Evolutionary conservation across 2,329 filamentous ascomycete genomes (phyloP).

Genomic region (Cytospora mali): DNA sequence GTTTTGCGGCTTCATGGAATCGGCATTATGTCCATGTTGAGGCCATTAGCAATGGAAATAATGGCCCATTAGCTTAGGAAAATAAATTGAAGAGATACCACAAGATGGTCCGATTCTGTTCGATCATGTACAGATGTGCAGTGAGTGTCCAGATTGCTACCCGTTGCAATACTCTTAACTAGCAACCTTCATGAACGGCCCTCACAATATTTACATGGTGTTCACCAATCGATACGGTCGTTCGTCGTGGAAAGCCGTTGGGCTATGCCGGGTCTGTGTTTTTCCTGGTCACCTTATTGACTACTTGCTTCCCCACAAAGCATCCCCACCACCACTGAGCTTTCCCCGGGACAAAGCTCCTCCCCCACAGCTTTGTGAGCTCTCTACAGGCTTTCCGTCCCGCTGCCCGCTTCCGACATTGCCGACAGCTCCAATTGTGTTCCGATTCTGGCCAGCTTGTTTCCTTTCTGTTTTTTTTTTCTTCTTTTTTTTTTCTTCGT

Average conservation of each 20-base stretch:
- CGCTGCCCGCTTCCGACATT: slow-evolving; percentile 15
- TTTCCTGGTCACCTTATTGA: too few relatives aligned
- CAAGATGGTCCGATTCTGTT: neutral
- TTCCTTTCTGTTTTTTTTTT: neutral
- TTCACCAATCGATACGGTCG: too few relatives aligned
- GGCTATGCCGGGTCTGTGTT: too few relatives aligned
- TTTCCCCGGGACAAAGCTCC: neutral
- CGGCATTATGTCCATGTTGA: neutral
- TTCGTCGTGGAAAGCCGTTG: too few relatives aligned
- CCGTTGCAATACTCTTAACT: too few relatives aligned
- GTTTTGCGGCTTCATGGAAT: slow-evolving; percentile 7
- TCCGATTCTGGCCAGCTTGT: slow-evolving; percentile 7
- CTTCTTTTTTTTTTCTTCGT: neutral
- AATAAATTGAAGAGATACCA: neutral
- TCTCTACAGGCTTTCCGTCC: neutral
- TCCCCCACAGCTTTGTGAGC: too few relatives aligned
- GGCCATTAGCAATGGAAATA: neutral
- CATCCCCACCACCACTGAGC: neutral
- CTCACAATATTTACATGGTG: too few relatives aligned
- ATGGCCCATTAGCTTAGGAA: neutral
- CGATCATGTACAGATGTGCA: neutral
- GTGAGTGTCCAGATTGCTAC: too few relatives aligned
- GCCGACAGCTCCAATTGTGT: slow-evolving; percentile 6
- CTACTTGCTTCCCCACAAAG: neutral
- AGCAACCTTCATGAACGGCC: too few relatives aligned